A percentile compares a stretch with the other conserved stretches of the same genome.
Conservation (phyloP, 306 rosid species). For the Quercus variabilis region DNA sequence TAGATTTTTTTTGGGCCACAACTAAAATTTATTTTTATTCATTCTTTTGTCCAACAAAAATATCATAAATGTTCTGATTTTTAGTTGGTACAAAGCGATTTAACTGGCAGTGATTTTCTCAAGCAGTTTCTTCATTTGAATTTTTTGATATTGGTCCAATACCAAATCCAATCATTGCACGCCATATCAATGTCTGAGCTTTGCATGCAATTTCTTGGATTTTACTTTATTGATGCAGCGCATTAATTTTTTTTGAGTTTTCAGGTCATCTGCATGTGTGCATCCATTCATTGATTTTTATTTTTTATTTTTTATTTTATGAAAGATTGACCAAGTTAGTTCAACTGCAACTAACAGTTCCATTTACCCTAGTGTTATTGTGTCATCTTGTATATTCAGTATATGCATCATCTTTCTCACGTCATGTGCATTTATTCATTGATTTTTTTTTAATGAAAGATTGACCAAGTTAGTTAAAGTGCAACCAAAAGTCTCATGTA, state of each 20-base stretch:
- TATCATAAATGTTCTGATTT: too few relatives aligned
- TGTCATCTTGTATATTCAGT: too few relatives aligned
- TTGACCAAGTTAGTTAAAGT: not conserved
- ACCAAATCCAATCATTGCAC: not conserved
- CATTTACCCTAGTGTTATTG: accelerated
- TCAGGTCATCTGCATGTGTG: not conserved
- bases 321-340: not conserved
- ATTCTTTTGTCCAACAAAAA: too few relatives aligned
- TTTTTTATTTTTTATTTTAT: not conserved
- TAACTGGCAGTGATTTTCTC: not conserved
- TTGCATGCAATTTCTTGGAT: not conserved
- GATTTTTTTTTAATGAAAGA: not conserved
- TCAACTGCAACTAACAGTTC: not conserved
- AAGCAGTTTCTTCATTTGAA: too few relatives aligned
- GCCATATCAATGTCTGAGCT: not conserved
- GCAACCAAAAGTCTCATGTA: not conserved
- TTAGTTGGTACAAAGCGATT: not conserved
- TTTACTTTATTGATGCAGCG: not conserved
- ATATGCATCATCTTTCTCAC: not conserved
- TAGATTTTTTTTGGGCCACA: too few relatives aligned
- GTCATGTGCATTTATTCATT: too few relatives aligned
- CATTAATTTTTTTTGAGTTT: not conserved
- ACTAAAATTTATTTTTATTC: too few relatives aligned
- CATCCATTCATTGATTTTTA: not conserved
- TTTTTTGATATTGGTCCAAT: too few relatives aligned